Evolutionary conservation across 2,329 filamentous ascomycete genomes (phyloP).

Genomic region (Curvularia eragrostidis): DNA sequence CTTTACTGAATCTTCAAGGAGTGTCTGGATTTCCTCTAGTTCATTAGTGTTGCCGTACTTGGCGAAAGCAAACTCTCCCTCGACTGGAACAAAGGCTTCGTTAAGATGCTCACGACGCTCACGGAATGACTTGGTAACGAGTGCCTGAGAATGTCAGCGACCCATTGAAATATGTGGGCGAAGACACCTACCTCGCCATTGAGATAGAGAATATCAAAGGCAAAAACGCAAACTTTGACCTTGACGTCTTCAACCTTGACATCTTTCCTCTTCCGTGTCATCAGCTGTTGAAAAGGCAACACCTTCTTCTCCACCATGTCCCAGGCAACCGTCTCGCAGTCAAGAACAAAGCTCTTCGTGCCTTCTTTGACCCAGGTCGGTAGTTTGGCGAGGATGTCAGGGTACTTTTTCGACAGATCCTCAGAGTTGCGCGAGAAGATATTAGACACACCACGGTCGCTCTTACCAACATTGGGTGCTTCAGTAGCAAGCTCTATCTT

Average conservation of each 20-base stretch:
- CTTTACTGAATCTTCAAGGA: constrained; percentile 94
- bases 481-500: constrained; percentile 68
- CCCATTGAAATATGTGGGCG: not conserved
- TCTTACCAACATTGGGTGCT: constrained; percentile 67
- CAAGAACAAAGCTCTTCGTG: constrained; percentile 95
- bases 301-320: constrained; percentile 95
- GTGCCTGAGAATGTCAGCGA: constrained; percentile 57
- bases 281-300: constrained; percentile 94
- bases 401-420: constrained; percentile 96
- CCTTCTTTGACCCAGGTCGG: constrained; percentile 87
- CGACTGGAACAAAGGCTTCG: constrained; percentile 74
- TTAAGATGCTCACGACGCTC: constrained; percentile 80
- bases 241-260: constrained; percentile 95
- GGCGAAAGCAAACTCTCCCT: constrained; percentile 92
- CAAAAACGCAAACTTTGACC: constrained; percentile 96
- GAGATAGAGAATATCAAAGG: constrained; percentile 91
- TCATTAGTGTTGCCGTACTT: constrained; percentile 86
- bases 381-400: constrained; percentile 89
- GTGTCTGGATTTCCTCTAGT: constrained; percentile 88
- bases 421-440: constrained; percentile 99
- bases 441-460: constrained; percentile 77
- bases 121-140: constrained; percentile 85
- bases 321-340: constrained; percentile 98
- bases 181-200: constrained; percentile 72
- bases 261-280: constrained; percentile 97